Base-by-base conservation (phyloP, 1,139 yeast species). In the Yamadazyma atmosphaerica region DNA sequence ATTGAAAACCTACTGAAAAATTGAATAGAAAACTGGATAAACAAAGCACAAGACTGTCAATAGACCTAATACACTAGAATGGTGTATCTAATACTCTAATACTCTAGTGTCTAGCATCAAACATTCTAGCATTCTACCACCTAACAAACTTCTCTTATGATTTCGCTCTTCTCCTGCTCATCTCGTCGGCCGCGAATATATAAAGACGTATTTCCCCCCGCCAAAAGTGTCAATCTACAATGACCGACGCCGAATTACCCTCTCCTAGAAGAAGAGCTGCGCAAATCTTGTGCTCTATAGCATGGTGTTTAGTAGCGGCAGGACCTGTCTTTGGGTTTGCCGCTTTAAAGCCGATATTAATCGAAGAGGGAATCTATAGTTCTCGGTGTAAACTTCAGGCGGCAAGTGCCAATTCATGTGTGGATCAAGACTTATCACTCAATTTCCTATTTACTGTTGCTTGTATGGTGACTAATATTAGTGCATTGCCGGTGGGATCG, bases 311-410 rank as follows among this genome's bases (percentile, higher is more conserved):
- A 18, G 67, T 88, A 28, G 90, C 96, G 2, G 96, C 96, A 0
- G 98, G 97, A 2, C 89, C 95, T 1, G 83, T 89, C 9, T 90
- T 90, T 68, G 95, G 97, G 1, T 90, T 89, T 65, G 96, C 97
- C 14, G 97, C 97, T 3, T 66, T 90, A 39, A 90, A 90, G 55
- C 95, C 95, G 4, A 77, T 89, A 3, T 67, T 90, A 34, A 77
- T 87, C 18, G 60, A 70, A 8, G 90, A 89, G 56, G 88, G 89
- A 2, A 81, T 89, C n/a, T 90, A 90, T 54, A 60, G 71, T 22
- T 76, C n/a, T n/a, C n/a, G n/a, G n/a, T n/a, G 79, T 10, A 58
- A 66, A 16, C 90, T 97, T 60, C 57, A 56, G 13, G 37, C 47
- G 8, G 34, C 53, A 2, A 37, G 34, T 14, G n/a, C 38, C 52